phyloP scores from a whole-genome alignment of 2,329 filamentous ascomycete species.

The Ceratocystiopsis sp. region DNA sequence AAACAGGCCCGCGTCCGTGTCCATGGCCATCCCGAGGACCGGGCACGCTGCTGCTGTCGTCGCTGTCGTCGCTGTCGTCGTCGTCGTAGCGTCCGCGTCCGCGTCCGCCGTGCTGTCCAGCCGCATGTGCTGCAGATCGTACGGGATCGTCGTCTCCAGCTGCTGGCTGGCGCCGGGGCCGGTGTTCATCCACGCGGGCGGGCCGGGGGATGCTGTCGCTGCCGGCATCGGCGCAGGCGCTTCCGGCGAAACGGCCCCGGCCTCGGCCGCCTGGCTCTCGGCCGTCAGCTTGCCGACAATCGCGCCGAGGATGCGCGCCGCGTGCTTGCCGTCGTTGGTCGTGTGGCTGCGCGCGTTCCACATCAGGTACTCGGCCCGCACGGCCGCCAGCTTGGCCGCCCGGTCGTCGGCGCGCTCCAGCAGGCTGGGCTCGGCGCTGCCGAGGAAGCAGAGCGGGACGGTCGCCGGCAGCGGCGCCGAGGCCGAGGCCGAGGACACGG shows the following conservation, averaged over 20 bases:
- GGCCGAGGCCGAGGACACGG: too few relatives aligned
- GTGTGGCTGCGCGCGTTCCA: conserved; percentile 25
- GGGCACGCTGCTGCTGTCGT: not conserved
- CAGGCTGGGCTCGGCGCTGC: conserved; percentile 1
- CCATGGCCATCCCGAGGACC: not conserved
- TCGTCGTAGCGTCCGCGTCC: not conserved
- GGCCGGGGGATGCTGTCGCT: too few relatives aligned
- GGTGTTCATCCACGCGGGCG: too few relatives aligned
- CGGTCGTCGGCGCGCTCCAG: conserved; percentile 4
- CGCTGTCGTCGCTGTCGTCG: not conserved
- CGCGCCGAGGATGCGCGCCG: conserved; percentile 25
- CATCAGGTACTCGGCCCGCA: conserved; percentile 25
- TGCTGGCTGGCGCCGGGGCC: too few relatives aligned
- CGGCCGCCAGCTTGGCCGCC: conserved; percentile 20
- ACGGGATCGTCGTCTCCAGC: too few relatives aligned
- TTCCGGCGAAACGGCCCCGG: too few relatives aligned
- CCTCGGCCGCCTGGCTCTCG: not conserved
- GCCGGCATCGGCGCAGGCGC: too few relatives aligned
- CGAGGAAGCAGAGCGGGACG: not conserved
- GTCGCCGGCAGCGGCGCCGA: not conserved
- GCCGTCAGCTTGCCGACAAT: conserved; percentile 25
- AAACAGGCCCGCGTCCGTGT: too few relatives aligned
- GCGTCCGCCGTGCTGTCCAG: not conserved
- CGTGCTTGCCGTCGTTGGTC: conserved; percentile 27
- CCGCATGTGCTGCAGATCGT: too few relatives aligned